Base-by-base conservation (phyloP, 306 rosid species). In the Inga leiocalycina region DNA sequence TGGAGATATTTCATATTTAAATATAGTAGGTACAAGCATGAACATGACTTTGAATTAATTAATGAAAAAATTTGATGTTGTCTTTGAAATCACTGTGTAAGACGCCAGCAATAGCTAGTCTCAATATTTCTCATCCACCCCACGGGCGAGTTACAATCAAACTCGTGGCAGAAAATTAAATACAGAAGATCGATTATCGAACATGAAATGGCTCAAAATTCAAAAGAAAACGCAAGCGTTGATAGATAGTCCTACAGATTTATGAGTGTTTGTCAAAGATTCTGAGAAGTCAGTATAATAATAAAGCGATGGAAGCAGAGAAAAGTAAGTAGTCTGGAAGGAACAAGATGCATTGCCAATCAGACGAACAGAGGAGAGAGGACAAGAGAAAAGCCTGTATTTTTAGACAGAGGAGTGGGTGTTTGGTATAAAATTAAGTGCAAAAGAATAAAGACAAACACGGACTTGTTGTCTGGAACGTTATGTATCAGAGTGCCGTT, bases 401-500 rank as follows among this genome's bases (percentile, higher is more conserved):
- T 13, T 19, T 20, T 41, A 41, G 74, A 41, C 74, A 39, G 74
- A 10, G 32, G 54, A 44, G 75, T 71, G 74, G 48, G 75, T 71
- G 75, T n/a, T 43, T 43, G 79, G 44, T 87, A 74, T 77, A 15
- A 71, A 71, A 43, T 76, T 79, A 83, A 85, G 39, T 78, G 66
- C 86, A 79, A 57, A 34, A 74, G 78, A 85, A 41, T 70, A 70
- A 82, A 75, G 85, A 85, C 88, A 90, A 88, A 87, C 81, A 87
- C 83, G 86, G 81, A 84, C 56, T 79, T 82, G 83, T 80, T 72
- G 93, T 83, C 85, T 51, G 11, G 37, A 89, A 73, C 84, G 82
- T 86, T 86, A 87, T 80, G 49, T 74, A 85, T 79, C 84, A 79
- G 79, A 87, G 75, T 67, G 80, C 84, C 85, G 79, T 83, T 89